Evolutionary conservation across 176 grass and related monocot species (phyloP).

Genomic region (Avena eriantha): DNA sequence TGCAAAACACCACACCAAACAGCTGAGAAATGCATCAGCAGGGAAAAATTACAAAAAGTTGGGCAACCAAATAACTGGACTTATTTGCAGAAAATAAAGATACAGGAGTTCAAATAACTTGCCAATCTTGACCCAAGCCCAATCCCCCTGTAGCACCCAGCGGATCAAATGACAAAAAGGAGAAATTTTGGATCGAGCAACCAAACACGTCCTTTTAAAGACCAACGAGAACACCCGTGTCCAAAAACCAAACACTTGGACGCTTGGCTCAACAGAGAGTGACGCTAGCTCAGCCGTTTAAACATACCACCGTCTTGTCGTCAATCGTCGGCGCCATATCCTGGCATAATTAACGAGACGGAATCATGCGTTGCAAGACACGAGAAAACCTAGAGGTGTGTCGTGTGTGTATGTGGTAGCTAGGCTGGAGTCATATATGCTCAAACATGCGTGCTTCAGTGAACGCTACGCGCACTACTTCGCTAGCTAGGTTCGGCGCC

Average conservation of each 20-base stretch:
- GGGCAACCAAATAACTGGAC: no score
- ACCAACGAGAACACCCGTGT: background rate
- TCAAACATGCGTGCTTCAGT: background rate
- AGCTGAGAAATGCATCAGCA: no score
- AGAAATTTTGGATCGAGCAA: no score
- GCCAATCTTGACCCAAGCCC: no score
- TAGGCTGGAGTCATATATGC: background rate
- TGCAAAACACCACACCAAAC: no score
- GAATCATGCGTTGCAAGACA: background rate
- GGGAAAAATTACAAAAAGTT: no score
- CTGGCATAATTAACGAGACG: background rate
- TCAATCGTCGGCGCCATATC: background rate
- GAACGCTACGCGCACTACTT: background rate
- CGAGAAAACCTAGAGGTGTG: slow-evolving; percentile 6
- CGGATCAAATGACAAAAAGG: no score
- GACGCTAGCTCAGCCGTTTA: background rate
- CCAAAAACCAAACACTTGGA: background rate
- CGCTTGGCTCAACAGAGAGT: background rate
- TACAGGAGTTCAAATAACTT: no score
- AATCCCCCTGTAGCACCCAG: no score
- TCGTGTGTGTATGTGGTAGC: background rate
- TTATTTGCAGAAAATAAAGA: no score
- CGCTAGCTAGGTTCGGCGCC: background rate
- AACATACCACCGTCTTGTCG: background rate
- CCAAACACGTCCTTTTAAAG: no score